Percentiles rank a stretch among this genome's conserved stretches.
Conservation (phyloP, 2,329 filamentous ascomycete species). For the Colletotrichum ledebouriae region DNA sequence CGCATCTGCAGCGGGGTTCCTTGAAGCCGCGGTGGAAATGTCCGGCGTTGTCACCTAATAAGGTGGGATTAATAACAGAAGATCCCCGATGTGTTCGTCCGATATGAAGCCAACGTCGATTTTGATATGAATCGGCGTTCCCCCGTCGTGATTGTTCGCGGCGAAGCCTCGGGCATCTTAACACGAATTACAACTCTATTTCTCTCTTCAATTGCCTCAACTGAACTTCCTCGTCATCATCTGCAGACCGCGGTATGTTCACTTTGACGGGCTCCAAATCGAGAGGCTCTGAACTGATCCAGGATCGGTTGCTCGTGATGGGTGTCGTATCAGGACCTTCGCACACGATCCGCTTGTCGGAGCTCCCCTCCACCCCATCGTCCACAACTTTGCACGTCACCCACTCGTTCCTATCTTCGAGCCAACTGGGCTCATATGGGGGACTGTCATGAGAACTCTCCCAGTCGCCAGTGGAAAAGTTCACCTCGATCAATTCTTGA, state of each 20-base stretch:
- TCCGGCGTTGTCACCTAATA: background rate
- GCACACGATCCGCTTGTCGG: background rate
- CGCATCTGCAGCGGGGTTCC: background rate
- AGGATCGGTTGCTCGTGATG: too few relatives aligned
- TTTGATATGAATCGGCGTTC: too few relatives aligned
- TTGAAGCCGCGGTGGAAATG: background rate
- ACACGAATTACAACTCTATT: too few relatives aligned
- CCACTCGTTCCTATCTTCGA: background rate
- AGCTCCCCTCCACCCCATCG: background rate
- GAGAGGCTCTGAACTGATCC: too few relatives aligned
- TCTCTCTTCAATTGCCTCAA: background rate
- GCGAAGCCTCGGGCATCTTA: too few relatives aligned
- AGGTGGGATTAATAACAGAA: too few relatives aligned
- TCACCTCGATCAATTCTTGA: background rate
- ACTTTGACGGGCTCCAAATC: too few relatives aligned
- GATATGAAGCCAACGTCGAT: background rate
- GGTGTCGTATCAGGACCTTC: background rate
- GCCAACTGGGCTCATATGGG: background rate
- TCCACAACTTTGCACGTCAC: background rate
- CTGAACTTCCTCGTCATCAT: too few relatives aligned
- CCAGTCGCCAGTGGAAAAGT: conserved; percentile 1
- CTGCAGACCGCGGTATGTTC: too few relatives aligned
- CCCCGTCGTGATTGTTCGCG: too few relatives aligned
- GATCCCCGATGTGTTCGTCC: background rate
- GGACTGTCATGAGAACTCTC: background rate